Conservation (phyloP, 495 filamentous ascomycete species). For the Penicillium angulare region DNA sequence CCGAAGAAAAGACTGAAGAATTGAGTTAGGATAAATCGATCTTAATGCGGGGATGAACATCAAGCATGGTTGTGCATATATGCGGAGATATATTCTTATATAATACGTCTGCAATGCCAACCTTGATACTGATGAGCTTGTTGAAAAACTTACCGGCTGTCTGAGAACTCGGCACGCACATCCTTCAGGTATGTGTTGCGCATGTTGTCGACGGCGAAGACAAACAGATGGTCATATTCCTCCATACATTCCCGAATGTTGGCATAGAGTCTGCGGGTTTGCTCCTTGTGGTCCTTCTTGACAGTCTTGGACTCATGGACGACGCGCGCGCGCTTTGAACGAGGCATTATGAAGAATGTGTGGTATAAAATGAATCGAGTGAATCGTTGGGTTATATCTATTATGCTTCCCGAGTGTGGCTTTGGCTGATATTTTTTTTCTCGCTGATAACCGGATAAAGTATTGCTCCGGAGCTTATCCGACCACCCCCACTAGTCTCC, state of each 20-base stretch:
- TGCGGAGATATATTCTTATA: background rate
- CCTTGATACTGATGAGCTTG: background rate
- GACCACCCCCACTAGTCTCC: slow-evolving; percentile 25
- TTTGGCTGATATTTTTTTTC: slow-evolving; percentile 27
- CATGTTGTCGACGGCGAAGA: slow-evolving; percentile 97
- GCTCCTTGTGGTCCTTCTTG: slow-evolving; percentile 88
- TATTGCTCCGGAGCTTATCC: slow-evolving; percentile 41
- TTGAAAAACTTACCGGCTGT: slow-evolving; percentile 66
- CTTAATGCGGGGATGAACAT: no score
- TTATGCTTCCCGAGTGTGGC: slow-evolving; percentile 15
- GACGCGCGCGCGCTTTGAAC: slow-evolving; percentile 88
- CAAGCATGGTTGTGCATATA: background rate
- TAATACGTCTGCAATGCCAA: background rate
- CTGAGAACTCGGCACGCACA: slow-evolving; percentile 76
- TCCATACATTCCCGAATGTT: slow-evolving; percentile 85
- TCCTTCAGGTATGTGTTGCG: slow-evolving; percentile 95
- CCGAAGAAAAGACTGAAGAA: slow-evolving; percentile 82
- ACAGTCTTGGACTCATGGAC: slow-evolving; percentile 83
- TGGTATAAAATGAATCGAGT: background rate
- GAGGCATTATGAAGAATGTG: slow-evolving; percentile 69
- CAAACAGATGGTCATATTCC: slow-evolving; percentile 84
- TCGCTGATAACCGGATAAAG: slow-evolving; percentile 46
- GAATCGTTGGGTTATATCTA: slow-evolving; percentile 1
- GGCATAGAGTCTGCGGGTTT: slow-evolving; percentile 81
- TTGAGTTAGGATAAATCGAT: slow-evolving; percentile 7